phyloP scores from a whole-genome alignment of 140 eudicot genomes.

The Anethum foeniculum region DNA sequence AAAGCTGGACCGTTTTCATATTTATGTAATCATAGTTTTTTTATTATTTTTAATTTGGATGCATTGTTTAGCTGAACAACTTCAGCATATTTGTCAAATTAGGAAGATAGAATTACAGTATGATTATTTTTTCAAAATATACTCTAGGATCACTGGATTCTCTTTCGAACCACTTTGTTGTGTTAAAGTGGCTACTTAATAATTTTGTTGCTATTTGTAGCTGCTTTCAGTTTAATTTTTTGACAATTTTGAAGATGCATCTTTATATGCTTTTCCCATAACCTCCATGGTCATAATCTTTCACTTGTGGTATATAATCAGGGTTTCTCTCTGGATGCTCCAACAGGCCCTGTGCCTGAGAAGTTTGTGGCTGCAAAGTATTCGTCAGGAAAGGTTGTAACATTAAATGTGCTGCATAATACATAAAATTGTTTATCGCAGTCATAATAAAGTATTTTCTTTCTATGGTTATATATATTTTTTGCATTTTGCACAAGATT shows the following conservation, averaged over 20 bases:
- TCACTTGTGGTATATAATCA: slow-evolving; percentile 20
- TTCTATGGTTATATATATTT: background rate
- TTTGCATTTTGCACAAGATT: background rate
- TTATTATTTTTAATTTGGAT: too few species aligned
- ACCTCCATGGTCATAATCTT: background rate
- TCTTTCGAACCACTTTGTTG: background rate
- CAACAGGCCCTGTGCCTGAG: slow-evolving; percentile 51
- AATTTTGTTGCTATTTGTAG: background rate
- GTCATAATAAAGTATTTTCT: background rate
- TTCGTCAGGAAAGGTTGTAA: slow-evolving; percentile 78
- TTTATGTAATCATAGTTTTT: background rate
- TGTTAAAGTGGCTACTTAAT: background rate
- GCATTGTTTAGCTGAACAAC: too few species aligned
- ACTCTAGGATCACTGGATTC: background rate
- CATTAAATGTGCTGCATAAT: slow-evolving; percentile 2
- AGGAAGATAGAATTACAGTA: background rate
- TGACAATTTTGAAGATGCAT: background rate
- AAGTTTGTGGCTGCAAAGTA: slow-evolving; percentile 90
- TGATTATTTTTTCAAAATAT: background rate
- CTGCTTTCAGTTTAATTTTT: background rate
- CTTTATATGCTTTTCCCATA: background rate
- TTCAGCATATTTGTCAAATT: too few species aligned
- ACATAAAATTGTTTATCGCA: background rate
- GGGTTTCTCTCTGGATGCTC: slow-evolving; percentile 75
- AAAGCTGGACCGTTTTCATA: background rate